These are phyloP conservation scores for Auriscalpium microsporum DNA, from an alignment of 768 basidiomycete species.

Conservation along the genomic window DNA sequence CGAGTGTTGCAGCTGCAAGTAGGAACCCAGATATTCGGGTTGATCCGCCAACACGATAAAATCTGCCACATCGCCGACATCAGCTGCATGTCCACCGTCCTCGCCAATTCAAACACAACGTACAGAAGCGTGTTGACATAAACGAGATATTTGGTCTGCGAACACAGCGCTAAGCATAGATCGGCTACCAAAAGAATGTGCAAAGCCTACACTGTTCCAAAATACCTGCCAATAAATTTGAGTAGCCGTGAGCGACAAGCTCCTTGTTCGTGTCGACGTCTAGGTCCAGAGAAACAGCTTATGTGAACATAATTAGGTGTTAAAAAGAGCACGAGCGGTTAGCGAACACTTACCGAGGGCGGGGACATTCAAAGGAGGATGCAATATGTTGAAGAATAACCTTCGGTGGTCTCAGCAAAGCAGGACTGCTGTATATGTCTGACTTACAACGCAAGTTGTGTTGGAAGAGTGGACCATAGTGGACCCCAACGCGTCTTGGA, in stretches of 20 bases:
- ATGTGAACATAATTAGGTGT: not conserved
- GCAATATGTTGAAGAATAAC: slow-evolving; percentile 77
- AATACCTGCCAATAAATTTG: slow-evolving; percentile 75
- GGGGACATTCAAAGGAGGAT: slow-evolving; percentile 84
- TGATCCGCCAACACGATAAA: slow-evolving; percentile 89
- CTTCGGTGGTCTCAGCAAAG: slow-evolving; percentile 26
- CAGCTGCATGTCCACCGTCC: slow-evolving; percentile 5
- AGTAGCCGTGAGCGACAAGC: slow-evolving; percentile 86
- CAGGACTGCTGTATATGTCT: slow-evolving; percentile 17
- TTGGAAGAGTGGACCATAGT: slow-evolving; percentile 81
- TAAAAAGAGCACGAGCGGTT: not conserved
- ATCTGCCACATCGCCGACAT: slow-evolving; percentile 31
- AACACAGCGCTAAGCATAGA: not conserved
- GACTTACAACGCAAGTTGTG: slow-evolving; percentile 83
- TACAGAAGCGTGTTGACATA: slow-evolving; percentile 63
- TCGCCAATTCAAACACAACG: not conserved
- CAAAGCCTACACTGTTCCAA: slow-evolving; percentile 67
- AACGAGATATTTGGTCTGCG: slow-evolving; percentile 76
- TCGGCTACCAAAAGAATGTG: not conserved
- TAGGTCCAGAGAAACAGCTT: slow-evolving; percentile 80
- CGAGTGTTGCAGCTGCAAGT: slow-evolving; percentile 65
- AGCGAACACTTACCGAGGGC: slow-evolving; percentile 52
- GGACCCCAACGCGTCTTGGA: slow-evolving; percentile 49
- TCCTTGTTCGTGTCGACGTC: slow-evolving; percentile 92
- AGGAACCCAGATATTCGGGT: slow-evolving; percentile 80